Evolutionary conservation across 345 rosid genomes (phyloP).

Genomic region (Cardamine resedifolia): DNA sequence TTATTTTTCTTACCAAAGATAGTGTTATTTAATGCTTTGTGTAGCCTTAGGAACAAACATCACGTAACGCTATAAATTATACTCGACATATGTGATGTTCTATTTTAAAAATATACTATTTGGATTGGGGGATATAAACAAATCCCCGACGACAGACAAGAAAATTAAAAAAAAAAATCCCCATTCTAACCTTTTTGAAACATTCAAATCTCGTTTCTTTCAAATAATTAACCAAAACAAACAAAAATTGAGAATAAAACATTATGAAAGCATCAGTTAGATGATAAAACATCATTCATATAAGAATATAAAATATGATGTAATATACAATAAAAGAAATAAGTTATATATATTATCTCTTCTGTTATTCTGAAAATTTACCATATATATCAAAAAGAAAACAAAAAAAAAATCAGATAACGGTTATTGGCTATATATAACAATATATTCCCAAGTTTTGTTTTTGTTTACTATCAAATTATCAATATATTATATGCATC

Average conservation of each 20-base stretch:
- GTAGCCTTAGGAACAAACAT: constrained; percentile 33
- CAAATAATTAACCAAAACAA: neutral
- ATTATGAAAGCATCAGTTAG: neutral
- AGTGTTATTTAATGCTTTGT: constrained; percentile 27
- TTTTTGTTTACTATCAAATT: neutral
- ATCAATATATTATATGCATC: neutral
- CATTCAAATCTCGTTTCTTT: neutral
- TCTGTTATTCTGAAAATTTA: neutral
- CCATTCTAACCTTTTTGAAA: neutral
- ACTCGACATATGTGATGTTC: constrained; percentile 1
- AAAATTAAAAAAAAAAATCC: neutral
- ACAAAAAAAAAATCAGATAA: neutral
- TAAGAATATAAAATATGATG: neutral
- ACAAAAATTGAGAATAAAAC: neutral
- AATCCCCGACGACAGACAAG: constrained; percentile 7
- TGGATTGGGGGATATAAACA: constrained; percentile 17
- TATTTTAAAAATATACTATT: neutral
- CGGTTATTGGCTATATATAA: neutral
- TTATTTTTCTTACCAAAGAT: neutral
- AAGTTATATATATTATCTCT: neutral
- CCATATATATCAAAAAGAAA: neutral
- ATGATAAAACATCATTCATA: constrained; percentile 3
- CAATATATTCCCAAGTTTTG: neutral
- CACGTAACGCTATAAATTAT: constrained; percentile 16
- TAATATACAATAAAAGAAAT: neutral